These are phyloP conservation scores for Pseudogymnoascus sp. DNA, from an alignment of 2,329 filamentous ascomycete species.

Conservation along the genomic window DNA sequence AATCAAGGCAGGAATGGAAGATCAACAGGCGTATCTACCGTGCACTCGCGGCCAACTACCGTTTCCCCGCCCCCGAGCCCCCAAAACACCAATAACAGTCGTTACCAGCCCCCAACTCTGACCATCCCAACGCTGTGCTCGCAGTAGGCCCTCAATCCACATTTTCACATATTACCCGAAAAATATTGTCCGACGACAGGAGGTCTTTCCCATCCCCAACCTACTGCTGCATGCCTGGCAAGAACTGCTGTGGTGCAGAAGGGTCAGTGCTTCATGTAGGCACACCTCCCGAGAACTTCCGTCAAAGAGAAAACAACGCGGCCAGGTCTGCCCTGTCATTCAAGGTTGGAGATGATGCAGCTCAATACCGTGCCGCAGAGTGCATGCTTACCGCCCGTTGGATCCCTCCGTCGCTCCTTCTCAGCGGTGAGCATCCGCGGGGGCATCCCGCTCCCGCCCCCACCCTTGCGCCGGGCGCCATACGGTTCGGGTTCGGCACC, in stretches of 20 bases:
- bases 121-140: background rate
- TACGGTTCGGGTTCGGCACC: background rate
- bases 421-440: background rate
- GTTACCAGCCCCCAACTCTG: background rate
- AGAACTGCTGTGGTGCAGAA: background rate
- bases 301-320: background rate
- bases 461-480: background rate
- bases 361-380: background rate
- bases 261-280: background rate
- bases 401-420: background rate
- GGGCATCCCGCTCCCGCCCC: background rate
- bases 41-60: conserved; percentile 2
- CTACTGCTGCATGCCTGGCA: background rate
- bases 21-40: background rate
- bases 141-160: background rate
- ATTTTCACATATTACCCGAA: background rate
- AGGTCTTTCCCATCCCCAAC: background rate
- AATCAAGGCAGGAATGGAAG: background rate
- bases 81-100: background rate
- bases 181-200: background rate
- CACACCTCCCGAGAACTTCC: background rate
- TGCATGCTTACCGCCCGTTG: background rate
- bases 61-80: background rate
- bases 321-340: background rate
- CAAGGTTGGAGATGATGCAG: background rate